Percentiles rank a stretch among this genome's conserved stretches.
These are phyloP conservation scores for Fusarium coicis DNA, from an alignment of 2,329 filamentous ascomycete species.

Conservation along the genomic window DNA sequence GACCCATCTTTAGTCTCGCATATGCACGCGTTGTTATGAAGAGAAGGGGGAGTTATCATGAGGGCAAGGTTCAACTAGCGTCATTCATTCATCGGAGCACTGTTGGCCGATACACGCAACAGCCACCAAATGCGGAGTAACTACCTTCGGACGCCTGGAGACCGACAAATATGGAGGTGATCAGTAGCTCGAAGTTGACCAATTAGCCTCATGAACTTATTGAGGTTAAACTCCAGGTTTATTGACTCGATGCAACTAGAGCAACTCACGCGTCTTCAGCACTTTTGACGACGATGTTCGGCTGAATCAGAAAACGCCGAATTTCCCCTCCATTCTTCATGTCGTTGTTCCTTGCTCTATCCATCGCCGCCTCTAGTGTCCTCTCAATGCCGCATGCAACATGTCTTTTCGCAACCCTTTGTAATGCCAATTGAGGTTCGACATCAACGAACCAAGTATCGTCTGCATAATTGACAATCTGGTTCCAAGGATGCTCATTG, in stretches of 20 bases:
- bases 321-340: not conserved
- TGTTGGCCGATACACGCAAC: not conserved
- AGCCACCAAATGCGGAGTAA: not conserved
- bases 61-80: not conserved
- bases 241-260: not conserved
- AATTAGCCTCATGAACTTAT: not conserved
- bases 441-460: not conserved
- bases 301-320: not conserved
- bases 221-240: rapidly evolving
- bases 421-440: not conserved
- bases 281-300: not conserved
- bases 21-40: not conserved
- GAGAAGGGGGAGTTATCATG: not conserved
- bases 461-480: not conserved
- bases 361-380: not conserved
- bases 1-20: not conserved
- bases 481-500: not conserved
- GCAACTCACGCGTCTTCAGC: not conserved
- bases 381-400: not conserved
- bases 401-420: not conserved
- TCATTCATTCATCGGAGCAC: not conserved
- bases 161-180: not conserved
- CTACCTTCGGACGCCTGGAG: not conserved
- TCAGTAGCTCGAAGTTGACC: not conserved
- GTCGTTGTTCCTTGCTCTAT: not conserved